Evolutionary conservation across 2,329 filamentous ascomycete species (phyloP), one percentile per base, ranked within the genome.

Genomic region (Penicillium sp.): DNA sequence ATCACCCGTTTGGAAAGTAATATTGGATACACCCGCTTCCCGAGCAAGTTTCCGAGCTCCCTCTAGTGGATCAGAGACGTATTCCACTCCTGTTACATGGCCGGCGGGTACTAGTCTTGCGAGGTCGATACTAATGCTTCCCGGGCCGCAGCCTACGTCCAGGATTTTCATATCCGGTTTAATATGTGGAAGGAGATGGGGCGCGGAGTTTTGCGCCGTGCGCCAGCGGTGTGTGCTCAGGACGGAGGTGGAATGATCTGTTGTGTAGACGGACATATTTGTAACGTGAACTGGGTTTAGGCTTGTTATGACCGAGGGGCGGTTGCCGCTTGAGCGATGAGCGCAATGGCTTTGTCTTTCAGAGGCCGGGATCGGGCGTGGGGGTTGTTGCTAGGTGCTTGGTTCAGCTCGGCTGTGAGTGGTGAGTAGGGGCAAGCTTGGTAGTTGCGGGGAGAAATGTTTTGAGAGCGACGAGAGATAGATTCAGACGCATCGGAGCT

Each of bases 171-270:
- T 71, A 51, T 63, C 56, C 16, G 72, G 69, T 19, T 67, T 65
- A 22, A 79, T 66, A 49, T 74, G 65, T 9, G 71, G 71, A 27
- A 79, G 61, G 4, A 79, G 67, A 59, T 76, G 79, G 58, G 78
- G 61, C 16, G 72, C 71, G 14, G 72, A 75, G 59, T 76, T 75
- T 47, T 59, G 35, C 21, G 66, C 70, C 6, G 71, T 74, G 60
- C 74, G 72, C 68, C 70, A 72, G 48, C 59, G 58, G 60, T 76
- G 73, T 10, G 71, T 74, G 51, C 66, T 60, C 6, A 77, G 63
- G n/a, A 76, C 73, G 16, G 69, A 65, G 45, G 64, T 44, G 51
- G 74, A 69, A 64, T 79, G 76, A 53, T 75, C 73, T 49, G 71
- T 75, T 37, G 74, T 71, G 62, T 78, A 78, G 50, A 66, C 59